These are phyloP conservation scores for Lycium barbarum DNA, from an alignment of 257 asterid species.

Conservation along the genomic window DNA sequence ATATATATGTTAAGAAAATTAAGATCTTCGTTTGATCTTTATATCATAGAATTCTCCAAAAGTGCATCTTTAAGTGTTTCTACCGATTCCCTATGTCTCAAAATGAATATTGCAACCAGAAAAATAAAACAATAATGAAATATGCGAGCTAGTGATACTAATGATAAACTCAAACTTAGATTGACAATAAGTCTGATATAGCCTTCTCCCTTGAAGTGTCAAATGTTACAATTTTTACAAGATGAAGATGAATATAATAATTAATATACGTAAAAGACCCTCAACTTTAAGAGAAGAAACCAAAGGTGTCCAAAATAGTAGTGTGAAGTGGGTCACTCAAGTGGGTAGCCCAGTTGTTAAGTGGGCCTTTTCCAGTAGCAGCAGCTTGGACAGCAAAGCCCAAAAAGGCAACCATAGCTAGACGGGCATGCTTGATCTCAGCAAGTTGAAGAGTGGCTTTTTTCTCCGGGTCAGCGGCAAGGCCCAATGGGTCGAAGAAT, in stretches of 20 bases:
- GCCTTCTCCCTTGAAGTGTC: constrained; percentile 17
- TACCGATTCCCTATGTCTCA: background rate
- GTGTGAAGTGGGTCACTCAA: constrained; percentile 99
- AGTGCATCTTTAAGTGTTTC: background rate
- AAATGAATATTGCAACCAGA: background rate
- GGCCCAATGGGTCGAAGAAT: constrained; percentile 87
- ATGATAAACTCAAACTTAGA: background rate
- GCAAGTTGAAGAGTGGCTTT: constrained; percentile 86
- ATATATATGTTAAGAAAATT: too few species aligned
- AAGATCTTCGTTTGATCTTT: too few species aligned
- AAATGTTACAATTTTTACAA: constrained; percentile 14
- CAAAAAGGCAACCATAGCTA: constrained; percentile 92
- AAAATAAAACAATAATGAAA: background rate
- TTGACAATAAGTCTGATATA: constrained; percentile 15
- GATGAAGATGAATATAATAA: constrained; percentile 21
- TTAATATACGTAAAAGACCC: constrained; percentile 31
- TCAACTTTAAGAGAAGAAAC: constrained; percentile 59
- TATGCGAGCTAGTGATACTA: background rate
- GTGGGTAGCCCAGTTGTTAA: constrained; percentile 96
- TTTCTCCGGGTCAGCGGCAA: constrained; percentile 97
- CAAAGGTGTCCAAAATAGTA: constrained; percentile 90
- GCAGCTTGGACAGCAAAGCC: constrained; percentile 97
- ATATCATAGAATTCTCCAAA: background rate
- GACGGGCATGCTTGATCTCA: constrained; percentile 98
- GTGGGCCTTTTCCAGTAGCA: constrained; percentile 96